Evolutionary conservation across 306 rosid genomes (phyloP), one percentile per base, ranked within the genome.

Genomic region (Quercus dentata): DNA sequence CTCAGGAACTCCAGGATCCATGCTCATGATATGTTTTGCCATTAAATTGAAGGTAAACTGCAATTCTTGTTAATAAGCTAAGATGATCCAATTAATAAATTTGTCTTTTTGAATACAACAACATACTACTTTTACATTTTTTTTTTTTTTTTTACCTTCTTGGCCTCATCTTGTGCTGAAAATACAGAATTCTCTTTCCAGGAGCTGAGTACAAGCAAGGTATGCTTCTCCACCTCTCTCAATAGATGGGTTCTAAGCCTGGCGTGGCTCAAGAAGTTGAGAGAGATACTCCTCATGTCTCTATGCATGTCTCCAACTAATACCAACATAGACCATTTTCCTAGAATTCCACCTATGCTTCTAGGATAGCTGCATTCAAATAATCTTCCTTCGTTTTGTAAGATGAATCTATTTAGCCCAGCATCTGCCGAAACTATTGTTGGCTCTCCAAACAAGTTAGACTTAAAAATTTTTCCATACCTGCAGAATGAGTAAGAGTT

Each of bases 271-370:
- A 96, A 83, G 78, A 93, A 96, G 67, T 96, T 96, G 70, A 96
- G 92, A 0, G 99, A 89, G 23, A 96, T 93, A 44, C 69, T 82
- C 76, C 99, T 84, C 99, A 96, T 93, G 70, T 91, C 94, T 81
- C 93, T 89, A 23, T 96, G 99, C 99, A 96, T 96, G 93, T 96
- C 99, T 15, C 99, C 99, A 13, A 93, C 99, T 3, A 93, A 58
- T n/a, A 96, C 99, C 85, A 96, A 68, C 99, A 96, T 96, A 38
- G 99, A 96, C 99, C 99, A 96, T 87, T 96, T 96, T 9, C 99
- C 99, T 1, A 96, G 90, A 85, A 96, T 93, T 27, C 98, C 99
- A 27, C 97, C 97, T 67, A 96, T 91, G 96, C 99, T 96, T 84
- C 88, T 84, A 1, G 99, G 99, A 51, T 96, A 96, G 80, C 99